phyloP scores from a whole-genome alignment of 1,284 basidiomycete genomes.

The Leccinum solheimii region DNA sequence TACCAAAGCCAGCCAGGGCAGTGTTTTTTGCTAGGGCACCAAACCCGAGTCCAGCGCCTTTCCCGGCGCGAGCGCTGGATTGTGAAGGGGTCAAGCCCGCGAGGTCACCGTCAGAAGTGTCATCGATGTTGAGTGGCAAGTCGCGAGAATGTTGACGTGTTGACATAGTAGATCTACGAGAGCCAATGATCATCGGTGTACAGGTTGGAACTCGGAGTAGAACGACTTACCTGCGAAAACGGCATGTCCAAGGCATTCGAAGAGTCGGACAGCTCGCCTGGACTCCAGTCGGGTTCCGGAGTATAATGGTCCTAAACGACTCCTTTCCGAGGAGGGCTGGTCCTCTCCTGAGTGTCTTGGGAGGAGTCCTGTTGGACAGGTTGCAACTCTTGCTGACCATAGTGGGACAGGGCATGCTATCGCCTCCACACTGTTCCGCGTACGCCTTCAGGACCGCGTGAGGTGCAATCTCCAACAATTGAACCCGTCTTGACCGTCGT shows the following conservation, averaged over 20 bases:
- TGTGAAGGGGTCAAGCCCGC: conserved; percentile 56
- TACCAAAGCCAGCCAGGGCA: conserved; percentile 54
- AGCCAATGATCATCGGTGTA: conserved; percentile 2
- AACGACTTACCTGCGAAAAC: background rate
- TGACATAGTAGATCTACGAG: conserved; percentile 87
- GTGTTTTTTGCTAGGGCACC: conserved; percentile 27
- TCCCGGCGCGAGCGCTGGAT: conserved; percentile 53
- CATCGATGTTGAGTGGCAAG: conserved; percentile 73
- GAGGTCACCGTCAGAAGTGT: conserved; percentile 59
- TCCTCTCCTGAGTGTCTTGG: too few species aligned
- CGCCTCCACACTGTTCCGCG: too few species aligned
- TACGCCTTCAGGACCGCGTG: too few species aligned
- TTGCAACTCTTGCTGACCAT: too few species aligned
- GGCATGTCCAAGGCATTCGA: conserved; percentile 25
- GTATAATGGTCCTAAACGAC: conserved; percentile 19
- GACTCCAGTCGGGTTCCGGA: conserved; percentile 30
- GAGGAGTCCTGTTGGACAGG: too few species aligned
- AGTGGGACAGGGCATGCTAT: too few species aligned
- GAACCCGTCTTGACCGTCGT: too few species aligned
- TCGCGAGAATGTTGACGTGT: conserved; percentile 83
- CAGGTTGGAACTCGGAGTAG: background rate
- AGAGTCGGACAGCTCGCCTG: conserved; percentile 16
- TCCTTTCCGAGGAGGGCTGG: conserved; percentile 10
- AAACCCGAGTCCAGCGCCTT: conserved; percentile 52
- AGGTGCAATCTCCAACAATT: too few species aligned